Evolutionary conservation across 177 flowering plant species (phyloP).

Genomic region (Vitis hybrid): DNA sequence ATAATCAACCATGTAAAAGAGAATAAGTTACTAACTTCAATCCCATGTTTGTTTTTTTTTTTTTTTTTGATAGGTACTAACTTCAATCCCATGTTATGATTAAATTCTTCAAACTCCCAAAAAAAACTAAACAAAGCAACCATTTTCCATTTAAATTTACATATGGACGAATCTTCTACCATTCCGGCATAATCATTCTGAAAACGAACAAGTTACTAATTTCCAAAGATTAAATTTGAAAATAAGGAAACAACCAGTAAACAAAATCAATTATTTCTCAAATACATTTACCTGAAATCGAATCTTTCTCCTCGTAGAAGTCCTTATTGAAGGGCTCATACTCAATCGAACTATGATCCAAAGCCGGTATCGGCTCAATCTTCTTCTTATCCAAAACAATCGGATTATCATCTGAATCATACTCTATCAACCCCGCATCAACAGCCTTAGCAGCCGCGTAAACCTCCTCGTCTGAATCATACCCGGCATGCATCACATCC

Average conservation of each 20-base stretch:
- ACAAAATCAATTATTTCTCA: background rate
- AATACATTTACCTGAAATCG: slow-evolving; percentile 65
- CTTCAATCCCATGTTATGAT: too few relatives aligned
- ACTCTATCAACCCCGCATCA: slow-evolving; percentile 94
- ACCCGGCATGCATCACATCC: slow-evolving; percentile 90
- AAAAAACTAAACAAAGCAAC: too few relatives aligned
- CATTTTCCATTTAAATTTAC: too few relatives aligned
- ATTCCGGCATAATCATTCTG: too few relatives aligned
- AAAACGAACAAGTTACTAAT: background rate
- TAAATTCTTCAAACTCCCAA: too few relatives aligned
- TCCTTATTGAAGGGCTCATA: slow-evolving; percentile 89
- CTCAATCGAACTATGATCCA: slow-evolving; percentile 83
- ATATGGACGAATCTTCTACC: too few relatives aligned
- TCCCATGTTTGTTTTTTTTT: too few relatives aligned
- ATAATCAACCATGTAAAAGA: too few relatives aligned
- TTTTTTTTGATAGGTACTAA: too few relatives aligned
- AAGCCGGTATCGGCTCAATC: slow-evolving; percentile 87
- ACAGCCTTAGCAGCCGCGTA: slow-evolving; percentile 98
- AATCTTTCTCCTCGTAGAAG: slow-evolving; percentile 82
- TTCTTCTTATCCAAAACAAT: slow-evolving; percentile 79
- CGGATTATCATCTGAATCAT: slow-evolving; percentile 95
- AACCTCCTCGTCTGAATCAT: slow-evolving; percentile 97
- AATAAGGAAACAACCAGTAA: background rate
- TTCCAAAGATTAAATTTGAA: background rate
- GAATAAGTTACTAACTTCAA: too few relatives aligned